A percentile compares a stretch with the other conserved stretches of the same genome.
Evolutionary conservation across 1,139 yeast genomes (phyloP).

Genomic region (Sugiyamaella neomexicana): DNA sequence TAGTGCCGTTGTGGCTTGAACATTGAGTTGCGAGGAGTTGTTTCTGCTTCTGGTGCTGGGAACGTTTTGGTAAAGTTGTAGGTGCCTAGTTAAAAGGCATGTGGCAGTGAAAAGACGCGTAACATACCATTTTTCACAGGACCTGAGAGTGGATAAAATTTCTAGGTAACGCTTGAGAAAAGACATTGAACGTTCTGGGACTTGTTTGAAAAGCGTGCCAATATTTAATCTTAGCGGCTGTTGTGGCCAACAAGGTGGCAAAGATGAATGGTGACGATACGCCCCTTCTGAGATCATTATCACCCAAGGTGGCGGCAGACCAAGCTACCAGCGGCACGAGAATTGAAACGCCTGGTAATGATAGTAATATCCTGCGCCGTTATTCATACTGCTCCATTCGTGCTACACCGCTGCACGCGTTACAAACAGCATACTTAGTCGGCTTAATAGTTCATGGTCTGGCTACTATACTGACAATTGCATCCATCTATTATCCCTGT

Average conservation of each 20-base stretch:
- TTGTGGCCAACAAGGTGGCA: background rate
- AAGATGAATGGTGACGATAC: conserved; percentile 6
- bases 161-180: background rate
- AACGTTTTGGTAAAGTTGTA: no score
- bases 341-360: background rate
- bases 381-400: background rate
- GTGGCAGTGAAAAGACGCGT: background rate
- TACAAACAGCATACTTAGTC: conserved; percentile 5
- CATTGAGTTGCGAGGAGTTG: no score
- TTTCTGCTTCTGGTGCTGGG: no score
- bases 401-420: background rate
- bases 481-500: conserved; percentile 17
- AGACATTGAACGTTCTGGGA: no score
- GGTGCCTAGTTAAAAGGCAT: background rate
- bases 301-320: background rate
- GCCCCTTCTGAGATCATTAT: conserved; percentile 1
- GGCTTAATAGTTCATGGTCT: conserved; percentile 20
- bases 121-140: background rate
- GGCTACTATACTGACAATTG: conserved; percentile 18
- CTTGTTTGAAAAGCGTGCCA: no score
- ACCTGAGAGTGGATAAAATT: background rate
- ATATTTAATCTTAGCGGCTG: background rate
- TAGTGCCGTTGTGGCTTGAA: no score
- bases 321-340: background rate
- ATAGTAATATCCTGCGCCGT: background rate